Evolutionary conservation across 306 rosid genomes (phyloP).

Genomic region (Elaeagnus macrophylla): DNA sequence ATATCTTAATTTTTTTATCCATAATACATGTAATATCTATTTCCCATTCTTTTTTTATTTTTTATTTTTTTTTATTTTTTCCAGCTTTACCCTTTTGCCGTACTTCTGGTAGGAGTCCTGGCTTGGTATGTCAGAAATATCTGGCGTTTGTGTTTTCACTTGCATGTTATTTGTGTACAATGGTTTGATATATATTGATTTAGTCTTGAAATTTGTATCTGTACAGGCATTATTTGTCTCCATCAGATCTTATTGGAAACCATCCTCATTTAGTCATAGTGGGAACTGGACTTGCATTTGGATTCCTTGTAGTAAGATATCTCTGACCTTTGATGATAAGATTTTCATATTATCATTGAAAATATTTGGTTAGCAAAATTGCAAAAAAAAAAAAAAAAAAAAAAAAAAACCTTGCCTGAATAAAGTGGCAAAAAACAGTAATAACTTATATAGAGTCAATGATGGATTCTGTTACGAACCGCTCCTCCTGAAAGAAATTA

Average conservation of each 20-base stretch:
- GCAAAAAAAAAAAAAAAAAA: too few relatives aligned
- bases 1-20: conserved; percentile 13
- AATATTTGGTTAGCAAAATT: too few relatives aligned
- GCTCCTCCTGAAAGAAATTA: too few relatives aligned
- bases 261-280: conserved; percentile 71
- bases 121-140: conserved; percentile 53
- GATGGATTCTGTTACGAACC: too few relatives aligned
- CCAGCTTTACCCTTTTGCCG: conserved; percentile 75
- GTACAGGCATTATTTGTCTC: conserved; percentile 80
- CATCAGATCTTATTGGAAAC: conserved; percentile 51
- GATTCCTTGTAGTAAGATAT: conserved; percentile 73
- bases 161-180: conserved; percentile 4
- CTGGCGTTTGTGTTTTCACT: not conserved
- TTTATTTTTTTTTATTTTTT: too few relatives aligned
- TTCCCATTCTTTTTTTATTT: conserved; percentile 20
- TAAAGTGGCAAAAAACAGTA: too few relatives aligned
- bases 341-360: conserved; percentile 1
- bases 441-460: too few relatives aligned
- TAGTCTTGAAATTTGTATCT: not conserved
- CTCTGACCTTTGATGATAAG: not conserved
- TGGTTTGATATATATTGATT: not conserved
- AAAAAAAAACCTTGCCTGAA: too few relatives aligned
- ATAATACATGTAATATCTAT: conserved; percentile 10
- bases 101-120: conserved; percentile 69
- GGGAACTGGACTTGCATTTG: conserved; percentile 90